phyloP scores from a whole-genome alignment of 2,329 filamentous ascomycete genomes.

The Fusarium redolens region DNA sequence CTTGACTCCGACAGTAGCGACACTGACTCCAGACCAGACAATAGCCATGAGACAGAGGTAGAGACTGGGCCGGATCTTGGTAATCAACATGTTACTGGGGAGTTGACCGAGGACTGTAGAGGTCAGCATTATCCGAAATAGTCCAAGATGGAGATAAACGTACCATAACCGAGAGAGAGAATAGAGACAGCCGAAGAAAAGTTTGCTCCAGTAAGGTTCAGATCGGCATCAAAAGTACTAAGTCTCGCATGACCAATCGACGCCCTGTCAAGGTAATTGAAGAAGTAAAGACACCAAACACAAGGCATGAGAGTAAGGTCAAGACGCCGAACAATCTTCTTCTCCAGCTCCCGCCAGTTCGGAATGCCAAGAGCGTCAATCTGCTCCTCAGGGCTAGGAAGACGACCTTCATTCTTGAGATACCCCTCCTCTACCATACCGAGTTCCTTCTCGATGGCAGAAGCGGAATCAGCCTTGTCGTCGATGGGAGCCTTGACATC shows the following conservation, averaged over 20 bases:
- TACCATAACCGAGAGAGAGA: conserved; percentile 22
- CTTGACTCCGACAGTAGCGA: background rate
- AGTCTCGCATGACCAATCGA: conserved; percentile 8
- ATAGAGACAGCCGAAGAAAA: conserved; percentile 19
- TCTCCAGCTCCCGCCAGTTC: conserved; percentile 16
- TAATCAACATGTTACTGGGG: conserved; percentile 19
- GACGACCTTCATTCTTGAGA: conserved; percentile 3
- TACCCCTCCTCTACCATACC: conserved; percentile 7
- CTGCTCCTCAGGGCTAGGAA: conserved; percentile 15
- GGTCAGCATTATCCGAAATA: background rate
- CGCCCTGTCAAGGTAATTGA: conserved; percentile 23
- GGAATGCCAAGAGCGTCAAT: conserved; percentile 13
- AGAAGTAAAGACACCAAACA: conserved; percentile 23
- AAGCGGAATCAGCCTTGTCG: background rate
- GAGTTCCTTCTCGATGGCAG: conserved; percentile 6
- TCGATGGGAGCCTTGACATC: background rate
- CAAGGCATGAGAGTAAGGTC: conserved; percentile 22
- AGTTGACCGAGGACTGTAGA: conserved; percentile 1
- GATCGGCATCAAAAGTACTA: background rate
- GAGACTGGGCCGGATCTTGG: conserved; percentile 9
- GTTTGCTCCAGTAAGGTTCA: conserved; percentile 1
- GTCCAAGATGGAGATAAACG: accelerated
- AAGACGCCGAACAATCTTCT: conserved; percentile 18
- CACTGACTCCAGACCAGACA: conserved; percentile 16
- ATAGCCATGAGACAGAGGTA: conserved; percentile 19